Percentiles rank a stretch among this genome's conserved stretches.
These are phyloP conservation scores for Davidsoniella neocaledoniae DNA, from an alignment of 2,329 filamentous ascomycete species.

Conservation along the genomic window DNA sequence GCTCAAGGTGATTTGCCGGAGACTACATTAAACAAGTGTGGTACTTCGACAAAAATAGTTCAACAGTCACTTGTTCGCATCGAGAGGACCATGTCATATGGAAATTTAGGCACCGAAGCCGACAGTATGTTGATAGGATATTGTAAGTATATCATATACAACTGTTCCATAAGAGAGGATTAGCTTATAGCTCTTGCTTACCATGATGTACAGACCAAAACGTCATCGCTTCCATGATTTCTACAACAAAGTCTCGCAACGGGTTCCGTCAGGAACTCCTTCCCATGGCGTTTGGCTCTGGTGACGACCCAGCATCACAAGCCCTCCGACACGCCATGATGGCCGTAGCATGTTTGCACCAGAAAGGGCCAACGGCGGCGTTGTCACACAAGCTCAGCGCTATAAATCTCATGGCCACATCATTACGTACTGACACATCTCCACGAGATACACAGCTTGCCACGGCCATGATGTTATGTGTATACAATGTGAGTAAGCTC, in stretches of 20 bases:
- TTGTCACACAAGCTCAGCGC: constrained; percentile 26
- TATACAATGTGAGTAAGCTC: constrained; percentile 26
- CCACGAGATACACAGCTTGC: constrained; percentile 25
- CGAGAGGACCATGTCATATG: not conserved
- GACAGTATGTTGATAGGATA: constrained; percentile 2
- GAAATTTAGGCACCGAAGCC: not conserved
- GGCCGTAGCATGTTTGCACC: constrained; percentile 27
- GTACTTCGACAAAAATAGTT: not conserved
- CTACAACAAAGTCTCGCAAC: constrained; percentile 28
- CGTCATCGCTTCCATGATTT: constrained; percentile 28
- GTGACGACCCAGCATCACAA: constrained; percentile 19
- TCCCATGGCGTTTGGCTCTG: constrained; percentile 26
- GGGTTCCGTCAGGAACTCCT: constrained; percentile 29
- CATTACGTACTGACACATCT: constrained; percentile 19
- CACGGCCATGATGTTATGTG: constrained; percentile 33
- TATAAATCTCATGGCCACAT: constrained; percentile 23
- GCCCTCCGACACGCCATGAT: constrained; percentile 28
- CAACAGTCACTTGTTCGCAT: not conserved
- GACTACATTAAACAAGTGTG: not conserved
- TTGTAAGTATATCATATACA: not conserved
- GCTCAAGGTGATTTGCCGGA: not conserved
- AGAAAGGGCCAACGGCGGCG: constrained; percentile 23
- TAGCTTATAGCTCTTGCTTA: constrained; percentile 1
- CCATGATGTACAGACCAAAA: constrained; percentile 20
- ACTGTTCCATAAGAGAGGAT: not conserved